These are phyloP conservation scores for Panaeolus papilionaceus DNA, from an alignment of 768 basidiomycete species.

Conservation along the genomic window DNA sequence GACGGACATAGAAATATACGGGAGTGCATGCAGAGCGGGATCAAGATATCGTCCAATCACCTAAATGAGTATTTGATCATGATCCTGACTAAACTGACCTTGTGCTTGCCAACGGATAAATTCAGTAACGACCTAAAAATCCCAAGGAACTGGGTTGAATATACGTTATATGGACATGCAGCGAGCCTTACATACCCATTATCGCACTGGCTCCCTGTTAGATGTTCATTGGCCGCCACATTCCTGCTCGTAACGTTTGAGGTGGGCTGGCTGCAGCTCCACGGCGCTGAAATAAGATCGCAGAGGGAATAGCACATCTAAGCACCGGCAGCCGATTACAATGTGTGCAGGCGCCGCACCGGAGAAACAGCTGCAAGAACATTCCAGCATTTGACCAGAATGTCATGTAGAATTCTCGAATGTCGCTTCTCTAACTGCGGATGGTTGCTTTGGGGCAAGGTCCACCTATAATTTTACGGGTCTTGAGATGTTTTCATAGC, in stretches of 20 bases:
- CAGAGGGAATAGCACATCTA: background rate
- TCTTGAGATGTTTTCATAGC: background rate
- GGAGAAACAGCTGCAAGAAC: conserved; percentile 1
- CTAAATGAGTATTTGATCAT: background rate
- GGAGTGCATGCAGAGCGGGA: conserved; percentile 1
- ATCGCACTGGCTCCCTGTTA: background rate
- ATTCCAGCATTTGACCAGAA: conserved; percentile 1
- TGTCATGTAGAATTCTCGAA: conserved; percentile 1
- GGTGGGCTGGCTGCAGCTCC: background rate
- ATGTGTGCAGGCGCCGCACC: background rate
- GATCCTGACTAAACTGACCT: background rate
- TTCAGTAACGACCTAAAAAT: background rate
- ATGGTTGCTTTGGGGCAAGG: background rate
- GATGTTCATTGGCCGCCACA: background rate
- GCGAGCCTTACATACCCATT: background rate
- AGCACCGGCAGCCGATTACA: background rate
- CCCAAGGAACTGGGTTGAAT: conserved; percentile 7
- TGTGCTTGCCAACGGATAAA: conserved; percentile 11
- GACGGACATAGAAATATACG: background rate
- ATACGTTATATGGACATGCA: conserved; percentile 4
- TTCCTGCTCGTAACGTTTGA: background rate
- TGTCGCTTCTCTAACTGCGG: background rate
- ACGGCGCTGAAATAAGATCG: background rate
- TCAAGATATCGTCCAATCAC: background rate
- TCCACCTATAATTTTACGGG: background rate